Evolutionary conservation across 352 stramenopile genomes (phyloP), one percentile per base, ranked within the genome.

Genomic region (Globisporangium polare): DNA sequence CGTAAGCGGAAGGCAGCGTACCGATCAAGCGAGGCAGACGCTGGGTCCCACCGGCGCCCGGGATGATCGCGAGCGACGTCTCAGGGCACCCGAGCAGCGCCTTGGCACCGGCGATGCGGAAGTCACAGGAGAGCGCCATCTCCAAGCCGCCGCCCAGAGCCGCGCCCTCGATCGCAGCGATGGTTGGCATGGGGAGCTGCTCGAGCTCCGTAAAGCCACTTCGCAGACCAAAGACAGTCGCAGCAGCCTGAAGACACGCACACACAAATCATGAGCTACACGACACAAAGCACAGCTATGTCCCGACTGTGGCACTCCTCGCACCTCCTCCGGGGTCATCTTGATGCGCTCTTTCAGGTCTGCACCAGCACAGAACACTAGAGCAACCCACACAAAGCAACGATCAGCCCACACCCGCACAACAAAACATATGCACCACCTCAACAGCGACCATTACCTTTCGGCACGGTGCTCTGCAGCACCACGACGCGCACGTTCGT

Each of bases 51-150:
- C 94, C 94, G 29, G 93, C 93, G 24, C 93, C 94, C 35, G 94
- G 94, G 13, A 98, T 86, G 63, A 98, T 98, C 0, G 87, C 94
- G 10, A 98, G 73, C 13, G 78, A 88, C 3, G 94, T 98, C 76
- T 98, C 94, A 0, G 92, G 92, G 18, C 95, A 86, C 0, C 91
- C 93, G 9, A 98, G 80, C 2, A 90, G 72, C 6, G 93, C 90
- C 50, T 90, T 92, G n/a, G 70, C 66, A 7, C 88, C 88, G 45
- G 89, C 93, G 39, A 98, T 86, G 18, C 92, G 85, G 35, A 98
- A 83, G 76, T 98, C 94, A 50, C 90, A 97, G 5, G 91, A 86
- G 10, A 98, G 69, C 12, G 91, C 89, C 69, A 98, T 82, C 67
- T 98, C 94, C 51, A 97, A 73, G 17, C 94, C 94, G 27, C 92